These are phyloP conservation scores for Saccharomycopsis oosterbeekiorum DNA, from an alignment of 805 yeast species.

Conservation along the genomic window DNA sequence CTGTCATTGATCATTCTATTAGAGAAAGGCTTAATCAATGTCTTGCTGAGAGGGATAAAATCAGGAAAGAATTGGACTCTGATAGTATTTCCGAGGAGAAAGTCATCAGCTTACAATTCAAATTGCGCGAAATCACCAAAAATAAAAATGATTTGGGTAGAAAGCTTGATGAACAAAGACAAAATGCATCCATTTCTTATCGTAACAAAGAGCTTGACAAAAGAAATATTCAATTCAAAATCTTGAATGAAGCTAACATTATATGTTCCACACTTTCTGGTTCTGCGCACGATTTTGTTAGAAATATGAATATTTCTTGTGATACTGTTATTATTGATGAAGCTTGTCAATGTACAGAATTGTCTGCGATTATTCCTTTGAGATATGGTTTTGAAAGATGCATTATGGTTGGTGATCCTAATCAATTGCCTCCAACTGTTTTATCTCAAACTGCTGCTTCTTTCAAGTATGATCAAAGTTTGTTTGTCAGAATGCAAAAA, in stretches of 20 bases:
- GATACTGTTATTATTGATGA: conserved; percentile 92
- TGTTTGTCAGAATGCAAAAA: conserved; percentile 88
- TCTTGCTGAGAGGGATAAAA: conserved; percentile 45
- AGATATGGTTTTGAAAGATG: conserved; percentile 85
- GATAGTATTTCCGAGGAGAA: conserved; percentile 32
- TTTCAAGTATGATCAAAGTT: conserved; percentile 75
- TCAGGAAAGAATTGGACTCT: conserved; percentile 34
- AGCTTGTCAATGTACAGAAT: conserved; percentile 94
- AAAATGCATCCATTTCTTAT: conserved; percentile 52
- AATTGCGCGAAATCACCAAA: conserved; percentile 46
- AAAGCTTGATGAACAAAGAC: conserved; percentile 71
- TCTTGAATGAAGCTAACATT: conserved; percentile 67
- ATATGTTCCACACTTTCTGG: conserved; percentile 92
- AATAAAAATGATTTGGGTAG: conserved; percentile 61
- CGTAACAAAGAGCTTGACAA: conserved; percentile 73
- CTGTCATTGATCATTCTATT: conserved; percentile 37
- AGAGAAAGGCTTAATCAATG: conserved; percentile 42
- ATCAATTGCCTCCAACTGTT: conserved; percentile 95
- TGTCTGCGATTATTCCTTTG: conserved; percentile 84
- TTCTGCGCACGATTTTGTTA: conserved; percentile 80
- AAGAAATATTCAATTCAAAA: conserved; percentile 61
- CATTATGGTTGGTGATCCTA: conserved; percentile 98
- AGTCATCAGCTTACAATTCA: conserved; percentile 34
- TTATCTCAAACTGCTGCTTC: conserved; percentile 79
- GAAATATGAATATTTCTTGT: conserved; percentile 64